Base-by-base conservation (phyloP, 306 rosid species). In the Cicer yamashitae region DNA sequence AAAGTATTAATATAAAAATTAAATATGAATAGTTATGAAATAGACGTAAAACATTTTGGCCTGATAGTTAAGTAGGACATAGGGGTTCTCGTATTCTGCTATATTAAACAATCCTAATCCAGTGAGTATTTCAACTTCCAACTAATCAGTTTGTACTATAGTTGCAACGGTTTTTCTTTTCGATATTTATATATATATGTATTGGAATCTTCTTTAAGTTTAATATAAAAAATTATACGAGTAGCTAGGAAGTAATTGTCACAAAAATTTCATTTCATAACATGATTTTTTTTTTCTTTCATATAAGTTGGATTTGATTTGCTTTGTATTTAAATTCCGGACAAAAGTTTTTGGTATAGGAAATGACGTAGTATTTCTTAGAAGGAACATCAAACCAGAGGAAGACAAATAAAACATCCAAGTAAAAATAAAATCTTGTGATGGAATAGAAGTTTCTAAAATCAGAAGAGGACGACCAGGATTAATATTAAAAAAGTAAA, bases 391-490 rank as follows among this genome's bases (percentile, higher is more conserved):
- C 62, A 30, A 30, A 4, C 37, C 37, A 30, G 37, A 30, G 37
- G 56, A 51, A 78, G 84, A 78, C 81, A 83, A 81, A 78, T 43
- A 51, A 57, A 75, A 77, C 77, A 61, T 77, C 81, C 64, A 73
- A 39, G 60, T 34, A 56, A 56, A 64, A 65, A 70, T 46, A 70
- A 83, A 69, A 37, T 71, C 60, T 77, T 57, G 66, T 52, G 30
- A 78, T 65, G 79, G 79, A 77, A 64, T 74, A 51, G 79, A 83
- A 74, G 77, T 86, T 80, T 86, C 89, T 76, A 51, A 17, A 74
- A 15, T 37, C 25, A 52, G 59, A 34, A 61, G 18, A 60, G 7
- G 56, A 25, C 22, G 45, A 48, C 48, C 75, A 22, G 41, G 44
- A 63, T 69, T 74, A 63, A 60, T 20, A 38, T n/a, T 14, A 50